A percentile compares a stretch with the other conserved stretches of the same genome.
These are phyloP conservation scores for Entomortierella chlamydospora DNA, from an alignment of 192 early-diverging fungal species.

Conservation along the genomic window DNA sequence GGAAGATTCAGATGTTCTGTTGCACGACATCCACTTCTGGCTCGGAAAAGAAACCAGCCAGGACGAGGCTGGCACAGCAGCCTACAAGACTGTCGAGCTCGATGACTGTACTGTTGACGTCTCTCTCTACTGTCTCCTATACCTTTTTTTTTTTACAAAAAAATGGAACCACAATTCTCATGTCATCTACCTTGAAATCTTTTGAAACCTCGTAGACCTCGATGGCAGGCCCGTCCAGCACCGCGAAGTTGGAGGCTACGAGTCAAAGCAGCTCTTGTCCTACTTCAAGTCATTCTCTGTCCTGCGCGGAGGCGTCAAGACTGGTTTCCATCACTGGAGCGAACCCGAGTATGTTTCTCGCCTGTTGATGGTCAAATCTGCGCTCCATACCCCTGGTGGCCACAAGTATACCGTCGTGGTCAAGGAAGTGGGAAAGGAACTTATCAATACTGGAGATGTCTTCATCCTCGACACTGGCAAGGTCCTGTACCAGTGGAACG, in stretches of 20 bases:
- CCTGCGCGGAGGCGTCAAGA: conserved; percentile 73
- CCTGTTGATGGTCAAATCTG: conserved; percentile 69
- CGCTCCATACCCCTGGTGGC: conserved; percentile 31
- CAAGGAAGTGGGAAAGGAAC: conserved; percentile 65
- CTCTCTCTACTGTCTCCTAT: conserved; percentile 2
- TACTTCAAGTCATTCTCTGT: conserved; percentile 73
- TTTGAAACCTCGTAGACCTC: conserved; percentile 55
- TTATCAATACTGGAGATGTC: conserved; percentile 77
- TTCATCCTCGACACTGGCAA: conserved; percentile 81
- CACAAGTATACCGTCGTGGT: conserved; percentile 66
- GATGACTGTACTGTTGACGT: conserved; percentile 68
- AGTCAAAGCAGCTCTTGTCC: conserved; percentile 71
- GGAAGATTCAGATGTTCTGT: conserved; percentile 65
- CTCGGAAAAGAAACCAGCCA: conserved; percentile 80
- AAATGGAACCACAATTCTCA: too few relatives aligned
- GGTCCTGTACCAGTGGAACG: conserved; percentile 79
- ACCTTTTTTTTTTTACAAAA: background rate
- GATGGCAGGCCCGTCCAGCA: conserved; percentile 79
- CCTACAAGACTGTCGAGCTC: conserved; percentile 86
- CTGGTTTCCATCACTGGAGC: conserved; percentile 78
- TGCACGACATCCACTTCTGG: conserved; percentile 89
- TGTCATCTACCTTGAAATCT: too few relatives aligned
- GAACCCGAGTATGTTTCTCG: conserved; percentile 60
- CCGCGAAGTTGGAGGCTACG: conserved; percentile 80
- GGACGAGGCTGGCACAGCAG: conserved; percentile 87